Evolutionary conservation across 2,329 filamentous ascomycete species (phyloP).

Genomic region (Monosporascus cannonballus): DNA sequence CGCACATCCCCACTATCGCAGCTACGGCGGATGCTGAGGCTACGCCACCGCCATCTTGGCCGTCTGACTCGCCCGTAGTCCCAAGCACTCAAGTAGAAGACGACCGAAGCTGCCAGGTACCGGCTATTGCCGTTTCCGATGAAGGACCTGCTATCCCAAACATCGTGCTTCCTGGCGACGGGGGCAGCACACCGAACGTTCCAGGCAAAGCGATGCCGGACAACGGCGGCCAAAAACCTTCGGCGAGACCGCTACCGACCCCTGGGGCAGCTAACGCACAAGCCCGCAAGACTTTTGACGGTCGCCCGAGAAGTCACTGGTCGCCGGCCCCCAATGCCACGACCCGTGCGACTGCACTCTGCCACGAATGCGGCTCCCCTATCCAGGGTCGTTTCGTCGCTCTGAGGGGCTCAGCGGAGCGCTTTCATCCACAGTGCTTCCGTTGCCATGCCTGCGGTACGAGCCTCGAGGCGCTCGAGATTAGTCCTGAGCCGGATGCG

Average conservation of each 20-base stretch:
- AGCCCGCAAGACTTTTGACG: conserved; percentile 31
- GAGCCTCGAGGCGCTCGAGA: conserved; percentile 87
- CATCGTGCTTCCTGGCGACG: conserved; percentile 32
- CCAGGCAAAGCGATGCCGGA: conserved; percentile 42
- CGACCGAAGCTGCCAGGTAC: conserved; percentile 37
- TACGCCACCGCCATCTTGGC: conserved; percentile 29
- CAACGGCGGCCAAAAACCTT: conserved; percentile 26
- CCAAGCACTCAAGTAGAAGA: conserved; percentile 40
- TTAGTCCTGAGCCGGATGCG: conserved; percentile 82
- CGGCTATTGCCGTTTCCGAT: conserved; percentile 45
- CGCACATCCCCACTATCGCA: conserved; percentile 46
- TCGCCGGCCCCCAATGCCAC: conserved; percentile 44
- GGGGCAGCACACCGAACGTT: conserved; percentile 18
- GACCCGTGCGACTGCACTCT: conserved; percentile 60
- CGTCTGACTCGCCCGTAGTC: conserved; percentile 30
- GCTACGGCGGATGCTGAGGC: conserved; percentile 41
- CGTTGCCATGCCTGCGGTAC: conserved; percentile 82
- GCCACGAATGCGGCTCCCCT: conserved; percentile 74
- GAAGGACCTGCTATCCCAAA: conserved; percentile 32
- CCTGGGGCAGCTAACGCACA: conserved; percentile 31
- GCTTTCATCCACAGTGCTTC: conserved; percentile 94
- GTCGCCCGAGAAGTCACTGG: conserved; percentile 49
- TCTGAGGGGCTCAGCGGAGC: conserved; percentile 62
- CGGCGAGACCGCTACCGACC: conserved; percentile 41
- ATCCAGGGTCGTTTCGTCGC: conserved; percentile 90